Conservation (phyloP, 164 flowering plant species). For the Taxillus chinensis region DNA sequence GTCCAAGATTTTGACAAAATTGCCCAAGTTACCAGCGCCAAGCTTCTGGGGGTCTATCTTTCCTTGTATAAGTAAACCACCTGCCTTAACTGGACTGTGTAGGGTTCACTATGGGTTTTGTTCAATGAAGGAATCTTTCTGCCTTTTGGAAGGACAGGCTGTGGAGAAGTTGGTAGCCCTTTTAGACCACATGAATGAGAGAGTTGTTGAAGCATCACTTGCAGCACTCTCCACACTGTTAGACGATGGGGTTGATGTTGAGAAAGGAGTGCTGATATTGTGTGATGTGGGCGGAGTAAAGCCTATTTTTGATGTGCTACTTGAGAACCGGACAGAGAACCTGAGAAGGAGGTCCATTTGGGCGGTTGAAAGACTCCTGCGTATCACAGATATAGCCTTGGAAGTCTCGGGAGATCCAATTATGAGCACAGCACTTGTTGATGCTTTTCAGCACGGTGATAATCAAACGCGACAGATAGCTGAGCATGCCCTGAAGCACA, state of each 20-base stretch:
- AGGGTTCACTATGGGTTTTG: conserved; percentile 65
- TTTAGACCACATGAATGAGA: conserved; percentile 71
- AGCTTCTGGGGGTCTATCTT: conserved; percentile 56
- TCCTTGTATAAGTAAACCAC: conserved; percentile 62
- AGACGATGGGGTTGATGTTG: conserved; percentile 70
- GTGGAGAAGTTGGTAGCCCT: conserved; percentile 69
- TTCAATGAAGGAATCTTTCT: conserved; percentile 62
- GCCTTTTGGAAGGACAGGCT: conserved; percentile 70
- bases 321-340: conserved; percentile 46
- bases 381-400: conserved; percentile 41
- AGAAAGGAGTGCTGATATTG: conserved; percentile 55
- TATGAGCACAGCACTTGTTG: conserved; percentile 77
- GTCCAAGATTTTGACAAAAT: conserved; percentile 49
- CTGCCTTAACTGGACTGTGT: conserved; percentile 57
- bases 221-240: conserved; percentile 80
- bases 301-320: conserved; percentile 43
- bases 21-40: conserved; percentile 62
- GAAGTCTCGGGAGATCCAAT: conserved; percentile 52
- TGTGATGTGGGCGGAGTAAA: conserved; percentile 46
- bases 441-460: conserved; percentile 84
- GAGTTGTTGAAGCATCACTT: conserved; percentile 75
- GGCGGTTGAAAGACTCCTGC: conserved; percentile 51
- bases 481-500: conserved; percentile 80
- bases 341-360: conserved; percentile 53
- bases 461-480: conserved; percentile 80